A percentile compares a stretch with the other conserved stretches of the same genome.
phyloP scores from a whole-genome alignment of 305 asterid genomes.

The Fraxinus albicans region DNA sequence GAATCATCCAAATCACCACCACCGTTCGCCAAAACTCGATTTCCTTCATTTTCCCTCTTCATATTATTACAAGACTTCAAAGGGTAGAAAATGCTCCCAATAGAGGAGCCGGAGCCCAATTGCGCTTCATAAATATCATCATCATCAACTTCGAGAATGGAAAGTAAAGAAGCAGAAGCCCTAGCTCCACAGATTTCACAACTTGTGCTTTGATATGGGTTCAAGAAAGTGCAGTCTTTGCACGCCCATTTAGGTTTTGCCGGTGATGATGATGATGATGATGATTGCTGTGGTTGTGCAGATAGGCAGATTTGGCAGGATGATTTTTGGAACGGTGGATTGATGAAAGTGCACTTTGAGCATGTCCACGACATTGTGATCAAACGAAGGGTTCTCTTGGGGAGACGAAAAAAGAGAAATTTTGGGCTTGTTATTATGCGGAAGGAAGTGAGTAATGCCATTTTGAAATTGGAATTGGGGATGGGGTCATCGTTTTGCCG shows the following conservation, averaged over 20 bases:
- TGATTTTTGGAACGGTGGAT: slow-evolving; percentile 59
- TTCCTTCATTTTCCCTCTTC: slow-evolving; percentile 23
- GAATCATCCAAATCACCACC: slow-evolving; percentile 10
- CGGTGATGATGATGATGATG: slow-evolving; percentile 26
- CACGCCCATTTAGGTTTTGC: slow-evolving; percentile 73
- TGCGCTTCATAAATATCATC: slow-evolving; percentile 41
- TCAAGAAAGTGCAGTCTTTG: slow-evolving; percentile 72
- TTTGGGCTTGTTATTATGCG: slow-evolving; percentile 17
- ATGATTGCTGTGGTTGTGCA: slow-evolving; percentile 27
- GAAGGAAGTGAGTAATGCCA: slow-evolving; percentile 8
- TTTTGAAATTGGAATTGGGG: slow-evolving; percentile 38
- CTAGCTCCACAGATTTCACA: slow-evolving; percentile 83
- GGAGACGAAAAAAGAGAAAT: slow-evolving; percentile 9
- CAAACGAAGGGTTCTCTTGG: slow-evolving; percentile 24
- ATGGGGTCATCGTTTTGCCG: slow-evolving; percentile 26
- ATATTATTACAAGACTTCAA: slow-evolving; percentile 40
- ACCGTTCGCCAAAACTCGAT: background rate
- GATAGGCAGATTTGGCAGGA: slow-evolving; percentile 69
- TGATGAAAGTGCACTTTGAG: slow-evolving; percentile 82
- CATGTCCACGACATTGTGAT: slow-evolving; percentile 75
- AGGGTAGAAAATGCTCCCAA: slow-evolving; percentile 81
- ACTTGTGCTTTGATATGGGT: slow-evolving; percentile 40
- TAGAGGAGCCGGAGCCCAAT: slow-evolving; percentile 40
- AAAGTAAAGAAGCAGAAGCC: slow-evolving; percentile 53
- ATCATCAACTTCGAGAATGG: slow-evolving; percentile 60